Conservation (phyloP, 2,329 filamentous ascomycete species). For the Sporothrix brasiliensis region DNA sequence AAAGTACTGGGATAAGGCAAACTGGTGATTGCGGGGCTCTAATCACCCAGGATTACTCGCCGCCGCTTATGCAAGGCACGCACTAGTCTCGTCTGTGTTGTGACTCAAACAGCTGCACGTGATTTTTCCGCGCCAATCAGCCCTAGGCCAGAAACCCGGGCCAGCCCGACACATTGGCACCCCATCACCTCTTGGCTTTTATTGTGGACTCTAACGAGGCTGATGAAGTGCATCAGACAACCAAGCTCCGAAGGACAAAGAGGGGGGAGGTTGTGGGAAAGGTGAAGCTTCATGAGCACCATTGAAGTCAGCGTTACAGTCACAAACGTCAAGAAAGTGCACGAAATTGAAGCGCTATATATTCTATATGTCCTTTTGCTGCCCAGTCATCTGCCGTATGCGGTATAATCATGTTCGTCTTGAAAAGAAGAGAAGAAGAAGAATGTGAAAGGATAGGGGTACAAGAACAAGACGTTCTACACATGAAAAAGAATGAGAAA, state of each 20-base stretch:
- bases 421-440: slow-evolving; percentile 5
- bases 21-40: slow-evolving; percentile 23
- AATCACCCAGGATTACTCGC: background rate
- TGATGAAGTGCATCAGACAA: slow-evolving; percentile 8
- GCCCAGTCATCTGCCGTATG: slow-evolving; percentile 9
- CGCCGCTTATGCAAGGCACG: slow-evolving; percentile 30
- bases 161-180: slow-evolving; percentile 16
- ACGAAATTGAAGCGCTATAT: background rate
- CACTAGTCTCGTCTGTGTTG: background rate
- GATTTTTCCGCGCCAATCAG: background rate
- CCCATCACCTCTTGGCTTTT: slow-evolving; percentile 25
- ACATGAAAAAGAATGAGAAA: background rate
- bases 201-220: slow-evolving; percentile 23
- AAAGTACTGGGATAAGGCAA: background rate
- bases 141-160: background rate
- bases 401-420: slow-evolving; percentile 14
- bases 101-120: background rate
- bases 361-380: slow-evolving; percentile 17
- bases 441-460: background rate
- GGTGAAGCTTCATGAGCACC: background rate
- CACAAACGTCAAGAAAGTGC: background rate
- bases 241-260: background rate
- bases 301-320: background rate
- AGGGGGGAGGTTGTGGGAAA: background rate
- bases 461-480: no score